These are phyloP conservation scores for Backusella circina DNA, from an alignment of 192 early-diverging fungal genomes.

Conservation along the genomic window DNA sequence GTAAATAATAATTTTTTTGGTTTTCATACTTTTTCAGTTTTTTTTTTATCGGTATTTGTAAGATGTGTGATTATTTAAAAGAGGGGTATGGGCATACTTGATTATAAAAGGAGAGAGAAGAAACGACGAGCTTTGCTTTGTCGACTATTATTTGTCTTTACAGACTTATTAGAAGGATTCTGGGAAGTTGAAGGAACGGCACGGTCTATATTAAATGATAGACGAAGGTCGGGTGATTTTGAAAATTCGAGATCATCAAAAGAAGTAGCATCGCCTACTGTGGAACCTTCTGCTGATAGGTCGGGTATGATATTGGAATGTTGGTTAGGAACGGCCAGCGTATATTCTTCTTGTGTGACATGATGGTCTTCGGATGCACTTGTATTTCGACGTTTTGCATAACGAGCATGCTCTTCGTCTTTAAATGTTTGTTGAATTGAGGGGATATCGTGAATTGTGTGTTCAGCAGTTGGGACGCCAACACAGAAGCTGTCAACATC, in stretches of 20 bases:
- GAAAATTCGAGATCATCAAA: slow-evolving; percentile 18
- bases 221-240: slow-evolving; percentile 3
- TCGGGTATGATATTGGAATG: not conserved
- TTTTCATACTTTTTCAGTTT: not conserved
- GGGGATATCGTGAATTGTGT: not conserved
- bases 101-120: slow-evolving; percentile 20
- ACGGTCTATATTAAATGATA: slow-evolving; percentile 15
- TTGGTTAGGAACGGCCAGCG: not conserved
- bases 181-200: not conserved
- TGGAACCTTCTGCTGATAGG: not conserved
- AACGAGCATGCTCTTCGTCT: not conserved
- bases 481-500: slow-evolving; percentile 18
- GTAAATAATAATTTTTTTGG: not conserved
- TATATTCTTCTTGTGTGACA: not conserved
- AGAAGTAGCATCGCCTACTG: not conserved
- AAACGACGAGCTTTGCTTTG: slow-evolving; percentile 16
- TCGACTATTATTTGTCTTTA: not conserved
- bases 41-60: not conserved
- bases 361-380: slow-evolving; percentile 7
- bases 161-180: not conserved
- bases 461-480: not conserved
- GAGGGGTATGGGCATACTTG: not conserved
- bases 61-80: not conserved
- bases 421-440: not conserved
- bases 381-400: slow-evolving; percentile 16